A percentile compares a stretch with the other conserved stretches of the same genome.
These are phyloP conservation scores for Pontederia paniculata DNA, from an alignment of 176 grass and related monocot genomes.

Conservation along the genomic window DNA sequence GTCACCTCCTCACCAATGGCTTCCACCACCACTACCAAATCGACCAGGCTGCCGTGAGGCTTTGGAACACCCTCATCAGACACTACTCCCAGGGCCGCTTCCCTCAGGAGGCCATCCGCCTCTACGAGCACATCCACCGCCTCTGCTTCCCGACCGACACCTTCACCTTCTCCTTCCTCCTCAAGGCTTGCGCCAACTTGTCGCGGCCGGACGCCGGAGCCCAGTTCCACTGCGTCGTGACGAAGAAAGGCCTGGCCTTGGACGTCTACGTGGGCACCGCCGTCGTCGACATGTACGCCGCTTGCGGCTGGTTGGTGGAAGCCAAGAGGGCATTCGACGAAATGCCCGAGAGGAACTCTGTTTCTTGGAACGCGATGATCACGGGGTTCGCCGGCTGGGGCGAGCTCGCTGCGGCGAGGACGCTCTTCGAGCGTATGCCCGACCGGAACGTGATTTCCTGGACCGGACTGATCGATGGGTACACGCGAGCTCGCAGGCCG, in stretches of 20 bases:
- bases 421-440: slow-evolving; percentile 45
- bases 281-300: slow-evolving; percentile 16
- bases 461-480: slow-evolving; percentile 56
- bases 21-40: slow-evolving; percentile 22
- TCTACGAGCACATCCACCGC: slow-evolving; percentile 26
- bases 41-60: slow-evolving; percentile 24
- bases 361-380: slow-evolving; percentile 58
- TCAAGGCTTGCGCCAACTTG: slow-evolving; percentile 29
- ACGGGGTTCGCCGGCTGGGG: slow-evolving; percentile 41
- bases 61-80: slow-evolving; percentile 44
- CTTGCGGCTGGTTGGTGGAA: slow-evolving; percentile 27
- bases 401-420: slow-evolving; percentile 25
- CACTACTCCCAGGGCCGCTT: slow-evolving; percentile 41
- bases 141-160: slow-evolving; percentile 28
- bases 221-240: slow-evolving; percentile 32
- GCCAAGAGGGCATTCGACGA: slow-evolving; percentile 28
- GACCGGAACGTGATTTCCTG: slow-evolving; percentile 40
- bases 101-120: slow-evolving; percentile 36
- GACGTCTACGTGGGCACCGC: slow-evolving; percentile 36
- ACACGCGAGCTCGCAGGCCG: slow-evolving; percentile 11
- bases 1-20: slow-evolving; percentile 21
- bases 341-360: slow-evolving; percentile 37
- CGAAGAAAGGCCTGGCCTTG: slow-evolving; percentile 33
- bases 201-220: not conserved
- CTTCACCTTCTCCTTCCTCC: slow-evolving; percentile 28